These are phyloP conservation scores for Apiosordaria backusii DNA, from an alignment of 495 filamentous ascomycete species.

Conservation along the genomic window DNA sequence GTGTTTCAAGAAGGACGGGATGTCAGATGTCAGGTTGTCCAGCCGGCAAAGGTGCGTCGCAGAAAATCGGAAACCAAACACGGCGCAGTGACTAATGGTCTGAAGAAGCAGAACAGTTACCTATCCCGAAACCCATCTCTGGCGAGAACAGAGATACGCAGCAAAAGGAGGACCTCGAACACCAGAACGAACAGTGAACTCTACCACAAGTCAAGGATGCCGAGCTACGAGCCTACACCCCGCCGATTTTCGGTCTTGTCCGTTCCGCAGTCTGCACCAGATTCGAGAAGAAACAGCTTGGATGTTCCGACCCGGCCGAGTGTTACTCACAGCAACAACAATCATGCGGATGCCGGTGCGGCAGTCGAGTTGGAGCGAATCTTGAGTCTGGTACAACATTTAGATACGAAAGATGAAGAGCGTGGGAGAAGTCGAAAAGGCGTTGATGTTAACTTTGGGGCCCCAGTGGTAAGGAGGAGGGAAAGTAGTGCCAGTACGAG, in stretches of 20 bases:
- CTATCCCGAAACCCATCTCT: too few relatives aligned
- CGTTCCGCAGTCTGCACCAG: conserved; percentile 10
- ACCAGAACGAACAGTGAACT: neutral
- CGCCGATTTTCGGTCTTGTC: conserved; percentile 23
- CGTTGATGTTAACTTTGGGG: conserved; percentile 6
- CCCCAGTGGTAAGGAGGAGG: conserved; percentile 14
- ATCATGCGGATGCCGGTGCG: neutral
- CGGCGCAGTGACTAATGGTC: neutral
- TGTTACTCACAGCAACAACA: neutral
- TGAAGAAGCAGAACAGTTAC: neutral
- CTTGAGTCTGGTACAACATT: conserved; percentile 18
- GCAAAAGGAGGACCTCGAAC: neutral
- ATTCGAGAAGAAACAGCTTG: conserved; percentile 27
- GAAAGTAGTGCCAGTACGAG: conserved; percentile 26
- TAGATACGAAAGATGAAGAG: conserved; percentile 1
- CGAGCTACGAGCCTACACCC: conserved; percentile 27
- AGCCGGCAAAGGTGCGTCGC: conserved; percentile 12
- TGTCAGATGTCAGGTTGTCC: conserved; percentile 10
- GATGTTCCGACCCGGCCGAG: conserved; percentile 13
- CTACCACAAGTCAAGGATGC: conserved; percentile 13
- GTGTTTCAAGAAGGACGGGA: conserved; percentile 20
- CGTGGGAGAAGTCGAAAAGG: conserved; percentile 17
- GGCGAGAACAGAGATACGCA: too few relatives aligned
- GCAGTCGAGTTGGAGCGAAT: conserved; percentile 16
- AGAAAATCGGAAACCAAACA: neutral